Evolutionary conservation across 306 rosid genomes (phyloP), one percentile per base, ranked within the genome.

Genomic region (Dicorynia guianensis): DNA sequence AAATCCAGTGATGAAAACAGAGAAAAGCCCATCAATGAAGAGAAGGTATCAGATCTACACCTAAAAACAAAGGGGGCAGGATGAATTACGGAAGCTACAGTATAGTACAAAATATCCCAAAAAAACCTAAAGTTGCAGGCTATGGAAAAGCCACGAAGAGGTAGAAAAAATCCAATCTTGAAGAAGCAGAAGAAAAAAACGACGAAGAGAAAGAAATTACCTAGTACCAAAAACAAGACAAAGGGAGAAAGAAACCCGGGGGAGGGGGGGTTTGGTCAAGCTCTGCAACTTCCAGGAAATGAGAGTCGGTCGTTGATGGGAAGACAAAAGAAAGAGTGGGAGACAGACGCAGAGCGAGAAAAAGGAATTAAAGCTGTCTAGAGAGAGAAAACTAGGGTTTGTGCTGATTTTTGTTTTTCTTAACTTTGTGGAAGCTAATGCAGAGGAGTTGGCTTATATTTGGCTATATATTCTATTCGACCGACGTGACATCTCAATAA

Each of bases 301-400:
- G 49, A 18, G 38, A 79, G 83, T 61, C 76, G 67, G 19, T 11
- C 36, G 4, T 11, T 15, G 74, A 53, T 52, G 11, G 19, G 30
- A 15, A 69, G 50, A 34, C 19, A 43, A 49, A 8, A 17, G 1
- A 46, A n/a, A 38, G 49, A 49, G 58, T 68, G 47, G 60, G 33
- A n/a, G 44, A 67, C 86, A 53, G 64, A 52, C 58, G 60, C 46
- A 61, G 75, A 69, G 69, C 68, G 78, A 74, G 85, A 80, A 76
- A 80, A 75, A 62, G 79, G 72, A 64, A 33, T 47, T 50, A 46
- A 3, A 9, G 7, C 63, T n/a, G 0, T 67, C 48, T 68, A 67
- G 77, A 61, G 73, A 74, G 77, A 56, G 20, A 62, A 72, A 76
- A 7, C 19, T 73, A 81, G 85, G 88, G 88, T 81, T 84, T 74